Conservation (phyloP, 106 monocot genomes). For the Dioscorea zingiberensis region DNA sequence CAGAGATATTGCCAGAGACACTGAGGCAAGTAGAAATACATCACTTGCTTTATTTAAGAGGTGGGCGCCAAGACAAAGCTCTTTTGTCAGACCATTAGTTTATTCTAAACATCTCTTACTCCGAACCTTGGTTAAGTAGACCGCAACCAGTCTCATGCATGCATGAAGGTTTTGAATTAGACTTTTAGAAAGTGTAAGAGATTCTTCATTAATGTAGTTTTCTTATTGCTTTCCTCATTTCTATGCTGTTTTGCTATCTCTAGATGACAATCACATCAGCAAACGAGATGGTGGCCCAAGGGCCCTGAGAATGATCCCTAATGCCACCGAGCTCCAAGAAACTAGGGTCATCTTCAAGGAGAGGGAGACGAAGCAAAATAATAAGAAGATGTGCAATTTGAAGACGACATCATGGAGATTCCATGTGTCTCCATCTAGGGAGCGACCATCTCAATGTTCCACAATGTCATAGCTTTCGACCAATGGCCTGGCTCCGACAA, state of each 20-base stretch:
- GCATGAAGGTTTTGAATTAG: too few species aligned
- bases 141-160: too few species aligned
- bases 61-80: too few species aligned
- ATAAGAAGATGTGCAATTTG: slow-evolving; percentile 27
- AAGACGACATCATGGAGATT: slow-evolving; percentile 46
- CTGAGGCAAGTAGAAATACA: background rate
- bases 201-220: too few species aligned
- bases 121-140: background rate
- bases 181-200: too few species aligned
- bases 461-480: slow-evolving; percentile 86
- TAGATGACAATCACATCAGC: background rate
- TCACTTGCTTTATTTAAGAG: background rate
- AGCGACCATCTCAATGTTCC: slow-evolving; percentile 64
- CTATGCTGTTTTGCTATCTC: too few species aligned
- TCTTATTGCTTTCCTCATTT: too few species aligned
- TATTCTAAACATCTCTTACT: background rate
- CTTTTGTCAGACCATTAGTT: too few species aligned
- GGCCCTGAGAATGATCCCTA: slow-evolving; percentile 67
- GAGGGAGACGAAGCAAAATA: slow-evolving; percentile 17
- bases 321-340: slow-evolving; percentile 57
- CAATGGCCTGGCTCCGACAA: slow-evolving; percentile 51
- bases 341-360: slow-evolving; percentile 51
- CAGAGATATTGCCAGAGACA: background rate
- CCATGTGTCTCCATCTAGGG: slow-evolving; percentile 62
- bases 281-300: slow-evolving; percentile 45